Base-by-base conservation (phyloP, 2,329 filamentous ascomycete species). In the Arthroderma uncinatum region DNA sequence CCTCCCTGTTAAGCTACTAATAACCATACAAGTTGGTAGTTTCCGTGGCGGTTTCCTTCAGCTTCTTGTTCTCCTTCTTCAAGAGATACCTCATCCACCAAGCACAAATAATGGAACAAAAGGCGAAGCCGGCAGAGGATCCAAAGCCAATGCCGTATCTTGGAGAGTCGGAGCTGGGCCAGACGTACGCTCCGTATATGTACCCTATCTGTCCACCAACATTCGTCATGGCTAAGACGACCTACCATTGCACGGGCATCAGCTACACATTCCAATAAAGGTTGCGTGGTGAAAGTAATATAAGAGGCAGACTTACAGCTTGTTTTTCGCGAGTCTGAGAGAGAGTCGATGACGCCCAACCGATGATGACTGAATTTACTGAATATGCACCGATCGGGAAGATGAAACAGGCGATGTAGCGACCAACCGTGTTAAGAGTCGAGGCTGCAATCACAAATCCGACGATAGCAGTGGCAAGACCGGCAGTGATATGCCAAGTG, bases 241-340 rank as follows among this genome's bases (percentile, higher is more conserved):
- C 61, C 58, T 61, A 37, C 36, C 4, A 16, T 42, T 28, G 19
- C 30, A 34, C n/a, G n/a, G 39, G 39, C 37, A 19, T 47, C 42
- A 47, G 19, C 25, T 4, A 10, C 14, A 14, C 4, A 12, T 48
- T 25, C 9, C 36, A 16, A 14, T 23, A 19, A 7, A 44, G 34
- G 30, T 30, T 4, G 25, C 5, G 25, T 14, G 28, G 37, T 9
- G 16, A 25, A n/a, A 28, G 12, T 12, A 21, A 25, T 48, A 14
- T 21, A 28, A 28, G 16, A 23, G 9, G 34, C 8, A 47, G 30
- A 3, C 68, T 64, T 2, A 72, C 71, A 16, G 73, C 73, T 53
- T 73, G 73, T 63, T 76, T 77, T 59, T 74, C 73, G 2, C 69
- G 63, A 0, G 73, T 74, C 50, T 74, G 70, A 2, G 70, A 72